Base-by-base conservation (phyloP, 306 rosid species). In the Rubus idaeus region DNA sequence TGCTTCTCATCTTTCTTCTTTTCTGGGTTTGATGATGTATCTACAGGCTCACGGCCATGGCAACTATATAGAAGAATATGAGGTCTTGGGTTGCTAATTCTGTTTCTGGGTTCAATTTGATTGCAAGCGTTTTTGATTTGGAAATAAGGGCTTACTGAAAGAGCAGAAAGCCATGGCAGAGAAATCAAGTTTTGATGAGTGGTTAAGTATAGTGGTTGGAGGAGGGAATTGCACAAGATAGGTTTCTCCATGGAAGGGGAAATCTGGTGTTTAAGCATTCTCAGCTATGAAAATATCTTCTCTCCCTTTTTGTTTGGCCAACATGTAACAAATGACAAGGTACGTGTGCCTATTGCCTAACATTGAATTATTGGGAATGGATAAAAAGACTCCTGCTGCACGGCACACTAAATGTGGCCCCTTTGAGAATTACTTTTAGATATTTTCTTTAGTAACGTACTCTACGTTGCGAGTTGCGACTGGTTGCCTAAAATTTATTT, bases 101-200 rank as follows among this genome's bases (percentile, higher is more conserved):
- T 82, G 68, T 11, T 82, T 8, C 67, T 68, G 71, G 52, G 39
- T 66, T 45, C 23, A 40, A 13, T 58, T 13, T 63, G 42, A 11
- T 10, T 53, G 30, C 2, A 40, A 46, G 52, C 55, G 26, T 70
- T 69, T 71, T 61, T 77, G 78, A 50, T 63, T 17, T 46, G 64
- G 68, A 63, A 87, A 73, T 50, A 78, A 16, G 53, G 64, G 47
- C 77, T 58, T 69, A 74, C 40, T 64, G 82, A 81, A 62, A 76
- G 83, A 74, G 89, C 65, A 68, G 71, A 55, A 69, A 49, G 90
- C 88, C 95, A 87, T 90, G 75, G 76, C 75, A 61, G 81, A 41
- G 67, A 10, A 8, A 37, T 13, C 55, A 73, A 23, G 26, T 14
- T 70, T 12, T 10, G 70, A 68, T 41, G 39, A 42, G 37, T n/a